Percentiles rank a stretch among this genome's conserved stretches.
Conservation (phyloP, 768 basidiomycete genomes). For the Naganishia kalamii region DNA sequence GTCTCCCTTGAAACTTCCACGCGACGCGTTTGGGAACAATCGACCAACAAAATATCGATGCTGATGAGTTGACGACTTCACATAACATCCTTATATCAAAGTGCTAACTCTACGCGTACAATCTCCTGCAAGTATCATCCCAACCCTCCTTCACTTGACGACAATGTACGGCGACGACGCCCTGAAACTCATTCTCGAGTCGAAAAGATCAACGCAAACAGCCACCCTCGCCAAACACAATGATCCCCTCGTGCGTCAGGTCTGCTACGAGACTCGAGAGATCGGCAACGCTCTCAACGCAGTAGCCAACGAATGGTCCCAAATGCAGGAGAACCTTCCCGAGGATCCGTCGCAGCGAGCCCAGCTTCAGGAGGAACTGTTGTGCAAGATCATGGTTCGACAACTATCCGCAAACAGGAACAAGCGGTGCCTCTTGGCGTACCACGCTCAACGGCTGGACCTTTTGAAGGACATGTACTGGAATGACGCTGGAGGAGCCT, state of each 20-base stretch:
- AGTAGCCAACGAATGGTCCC: constrained; percentile 27
- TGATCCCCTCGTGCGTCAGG: constrained; percentile 71
- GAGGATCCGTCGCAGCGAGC: constrained; percentile 50
- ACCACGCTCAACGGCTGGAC: constrained; percentile 79
- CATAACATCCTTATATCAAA: too few relatives aligned
- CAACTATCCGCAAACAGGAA: constrained; percentile 86
- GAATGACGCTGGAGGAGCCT: constrained; percentile 70
- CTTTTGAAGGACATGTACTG: constrained; percentile 82
- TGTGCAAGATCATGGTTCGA: constrained; percentile 66
- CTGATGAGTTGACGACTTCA: too few relatives aligned
- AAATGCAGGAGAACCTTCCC: constrained; percentile 38
- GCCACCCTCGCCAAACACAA: constrained; percentile 88
- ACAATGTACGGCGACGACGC: constrained; percentile 63
- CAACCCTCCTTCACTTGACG: neutral
- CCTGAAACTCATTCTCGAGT: constrained; percentile 77
- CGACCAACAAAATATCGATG: too few relatives aligned
- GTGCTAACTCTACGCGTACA: too few relatives aligned
- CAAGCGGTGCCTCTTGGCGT: constrained; percentile 91
- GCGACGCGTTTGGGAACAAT: too few relatives aligned
- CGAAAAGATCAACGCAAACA: constrained; percentile 73
- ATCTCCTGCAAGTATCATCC: neutral
- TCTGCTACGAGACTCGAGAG: constrained; percentile 85
- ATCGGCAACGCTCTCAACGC: constrained; percentile 50
- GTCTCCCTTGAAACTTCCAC: too few relatives aligned
- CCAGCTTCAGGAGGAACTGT: constrained; percentile 46